Percentiles rank a stretch among this genome's conserved stretches.
Conservation (phyloP, 257 asterid species). For the Gentiana dahurica region DNA sequence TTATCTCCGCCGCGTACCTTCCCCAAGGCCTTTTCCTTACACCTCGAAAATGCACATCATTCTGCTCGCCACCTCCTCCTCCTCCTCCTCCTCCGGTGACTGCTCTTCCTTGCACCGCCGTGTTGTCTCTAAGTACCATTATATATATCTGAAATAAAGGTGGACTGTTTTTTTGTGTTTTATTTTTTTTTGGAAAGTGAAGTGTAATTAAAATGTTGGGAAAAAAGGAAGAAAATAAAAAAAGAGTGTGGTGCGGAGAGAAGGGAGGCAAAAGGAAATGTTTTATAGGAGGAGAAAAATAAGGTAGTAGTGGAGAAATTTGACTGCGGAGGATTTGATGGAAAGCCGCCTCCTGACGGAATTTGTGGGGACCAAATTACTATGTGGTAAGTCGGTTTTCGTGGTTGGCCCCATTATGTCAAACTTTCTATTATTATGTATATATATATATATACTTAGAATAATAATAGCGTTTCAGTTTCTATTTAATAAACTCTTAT, state of each 20-base stretch:
- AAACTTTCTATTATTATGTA: too few relatives aligned
- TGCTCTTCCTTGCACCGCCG: slow-evolving; percentile 10
- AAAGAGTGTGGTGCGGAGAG: not conserved
- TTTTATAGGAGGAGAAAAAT: not conserved
- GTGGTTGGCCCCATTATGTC: too few relatives aligned
- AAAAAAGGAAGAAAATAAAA: not conserved
- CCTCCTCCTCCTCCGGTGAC: not conserved
- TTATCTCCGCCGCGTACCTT: slow-evolving; percentile 19
- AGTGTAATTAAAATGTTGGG: not conserved
- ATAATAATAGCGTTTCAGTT: too few relatives aligned
- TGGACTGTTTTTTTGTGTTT: not conserved
- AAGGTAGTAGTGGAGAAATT: slow-evolving; percentile 10
- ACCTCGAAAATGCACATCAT: slow-evolving; percentile 16
- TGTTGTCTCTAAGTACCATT: slow-evolving; percentile 14
- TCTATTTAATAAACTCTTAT: too few relatives aligned
- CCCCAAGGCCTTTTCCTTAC: slow-evolving; percentile 24
- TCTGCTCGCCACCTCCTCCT: not conserved
- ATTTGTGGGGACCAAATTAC: too few relatives aligned
- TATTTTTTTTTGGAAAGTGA: not conserved
- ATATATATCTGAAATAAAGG: not conserved
- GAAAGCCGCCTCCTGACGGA: too few relatives aligned
- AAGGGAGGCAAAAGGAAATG: not conserved
- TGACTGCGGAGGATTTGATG: slow-evolving; percentile 12
- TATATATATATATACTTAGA: too few relatives aligned
- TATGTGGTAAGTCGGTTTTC: too few relatives aligned